phyloP scores from a whole-genome alignment of 176 grass and related monocot species.

The Avena sativa region DNA sequence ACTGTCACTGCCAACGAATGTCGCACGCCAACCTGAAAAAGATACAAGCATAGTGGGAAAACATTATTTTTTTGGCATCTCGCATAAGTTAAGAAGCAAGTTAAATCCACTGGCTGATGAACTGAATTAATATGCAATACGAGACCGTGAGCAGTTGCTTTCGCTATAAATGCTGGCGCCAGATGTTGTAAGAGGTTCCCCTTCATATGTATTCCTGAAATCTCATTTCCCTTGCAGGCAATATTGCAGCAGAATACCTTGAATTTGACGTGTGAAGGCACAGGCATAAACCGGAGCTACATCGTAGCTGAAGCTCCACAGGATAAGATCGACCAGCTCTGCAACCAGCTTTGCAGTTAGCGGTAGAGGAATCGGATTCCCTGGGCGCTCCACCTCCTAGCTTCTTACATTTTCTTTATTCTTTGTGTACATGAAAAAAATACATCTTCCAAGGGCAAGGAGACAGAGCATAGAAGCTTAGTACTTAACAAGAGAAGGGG shows the following conservation, averaged over 20 bases:
- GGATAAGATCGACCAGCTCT: constrained; percentile 57
- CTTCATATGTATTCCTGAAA: neutral
- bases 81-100: neutral
- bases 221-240: constrained; percentile 48
- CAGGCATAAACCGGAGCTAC: constrained; percentile 47
- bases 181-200: neutral
- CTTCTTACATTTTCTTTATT: constrained; percentile 31
- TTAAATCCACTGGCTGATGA: neutral
- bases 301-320: constrained; percentile 41
- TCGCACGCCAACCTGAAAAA: neutral
- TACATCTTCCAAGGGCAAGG: neutral
- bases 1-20: neutral
- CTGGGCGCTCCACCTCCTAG: constrained; percentile 27
- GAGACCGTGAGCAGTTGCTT: neutral
- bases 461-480: constrained; percentile 1
- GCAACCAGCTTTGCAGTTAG: constrained; percentile 68
- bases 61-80: neutral
- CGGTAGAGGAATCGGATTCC: constrained; percentile 20
- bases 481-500: neutral
- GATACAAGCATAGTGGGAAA: neutral
- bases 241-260: constrained; percentile 40
- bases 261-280: constrained; percentile 53
- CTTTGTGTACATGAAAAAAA: constrained; percentile 47
- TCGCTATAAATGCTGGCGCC: neutral
- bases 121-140: neutral